Conservation (phyloP, 345 rosid genomes). For the Eucalyptus brandiana region DNA sequence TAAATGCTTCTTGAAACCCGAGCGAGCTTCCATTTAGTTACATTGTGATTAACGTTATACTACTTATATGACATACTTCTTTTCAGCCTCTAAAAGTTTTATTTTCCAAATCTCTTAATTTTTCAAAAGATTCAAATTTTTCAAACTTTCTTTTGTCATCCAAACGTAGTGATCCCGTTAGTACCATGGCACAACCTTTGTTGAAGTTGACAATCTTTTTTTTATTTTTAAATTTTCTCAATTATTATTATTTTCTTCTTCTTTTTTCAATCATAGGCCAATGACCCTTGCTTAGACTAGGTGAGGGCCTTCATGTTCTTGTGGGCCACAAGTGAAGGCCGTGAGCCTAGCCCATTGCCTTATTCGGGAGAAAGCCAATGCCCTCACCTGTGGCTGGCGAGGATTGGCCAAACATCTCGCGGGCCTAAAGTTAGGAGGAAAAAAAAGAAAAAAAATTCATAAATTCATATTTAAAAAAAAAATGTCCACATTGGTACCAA, state of each 20-base stretch:
- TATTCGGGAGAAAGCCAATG: not conserved
- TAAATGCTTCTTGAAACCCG: not conserved
- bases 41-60: not conserved
- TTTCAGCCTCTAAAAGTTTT: slow-evolving; percentile 49
- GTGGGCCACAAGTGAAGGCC: not conserved
- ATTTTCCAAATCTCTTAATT: slow-evolving; percentile 73
- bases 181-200: not conserved
- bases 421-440: not conserved
- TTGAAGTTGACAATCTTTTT: not conserved
- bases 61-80: slow-evolving; percentile 31
- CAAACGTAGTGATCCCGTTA: not conserved
- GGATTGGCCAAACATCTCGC: not conserved
- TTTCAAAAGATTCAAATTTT: slow-evolving; percentile 37
- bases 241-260: too few relatives aligned
- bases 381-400: rapidly evolving
- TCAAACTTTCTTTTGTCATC: not conserved
- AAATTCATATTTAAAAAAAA: too few relatives aligned
- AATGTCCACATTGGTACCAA: rapidly evolving
- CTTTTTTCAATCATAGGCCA: too few relatives aligned
- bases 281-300: not conserved
- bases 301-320: not conserved
- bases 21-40: not conserved
- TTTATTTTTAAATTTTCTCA: too few relatives aligned
- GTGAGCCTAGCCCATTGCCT: not conserved
- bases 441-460: too few relatives aligned